Percentiles rank a stretch among this genome's conserved stretches.
phyloP scores from a whole-genome alignment of 495 filamentous ascomycete species.

The Talaromyces wortmannii region DNA sequence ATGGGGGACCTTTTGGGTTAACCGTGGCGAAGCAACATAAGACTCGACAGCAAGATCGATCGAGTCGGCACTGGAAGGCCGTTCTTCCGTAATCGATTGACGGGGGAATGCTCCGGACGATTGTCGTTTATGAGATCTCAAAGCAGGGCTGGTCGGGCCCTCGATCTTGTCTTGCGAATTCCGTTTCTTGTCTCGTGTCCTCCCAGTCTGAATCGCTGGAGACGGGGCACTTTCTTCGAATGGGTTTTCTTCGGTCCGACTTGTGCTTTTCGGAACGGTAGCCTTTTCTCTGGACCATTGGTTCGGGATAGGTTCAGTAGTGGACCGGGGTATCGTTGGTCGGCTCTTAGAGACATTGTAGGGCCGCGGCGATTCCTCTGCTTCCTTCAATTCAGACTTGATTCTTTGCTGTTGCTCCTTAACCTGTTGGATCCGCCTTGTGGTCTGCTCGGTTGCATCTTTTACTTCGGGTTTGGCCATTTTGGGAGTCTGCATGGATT shows the following conservation, averaged over 20 bases:
- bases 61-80: conserved; percentile 74
- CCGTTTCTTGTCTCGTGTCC: conserved; percentile 42
- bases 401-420: conserved; percentile 44
- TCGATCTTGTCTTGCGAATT: conserved; percentile 29
- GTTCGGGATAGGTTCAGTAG: conserved; percentile 11
- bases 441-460: conserved; percentile 34
- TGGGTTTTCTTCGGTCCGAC: conserved; percentile 6
- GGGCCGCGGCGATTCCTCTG: conserved; percentile 12
- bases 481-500: conserved; percentile 32
- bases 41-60: conserved; percentile 80
- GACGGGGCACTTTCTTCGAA: conserved; percentile 63
- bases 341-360: conserved; percentile 3
- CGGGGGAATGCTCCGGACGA: conserved; percentile 28
- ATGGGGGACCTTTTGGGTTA: conserved; percentile 81
- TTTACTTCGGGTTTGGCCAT: conserved; percentile 26
- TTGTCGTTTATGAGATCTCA: conserved; percentile 31
- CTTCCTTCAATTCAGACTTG: conserved; percentile 28
- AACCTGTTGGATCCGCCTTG: conserved; percentile 42
- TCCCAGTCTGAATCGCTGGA: conserved; percentile 52
- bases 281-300: conserved; percentile 16
- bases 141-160: conserved; percentile 25
- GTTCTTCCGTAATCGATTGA: conserved; percentile 30
- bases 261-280: conserved; percentile 6
- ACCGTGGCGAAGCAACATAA: conserved; percentile 75
- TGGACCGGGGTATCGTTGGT: neutral